Evolutionary conservation across 2,329 filamentous ascomycete genomes (phyloP).

Genomic region (Albophoma yamanashiensis): DNA sequence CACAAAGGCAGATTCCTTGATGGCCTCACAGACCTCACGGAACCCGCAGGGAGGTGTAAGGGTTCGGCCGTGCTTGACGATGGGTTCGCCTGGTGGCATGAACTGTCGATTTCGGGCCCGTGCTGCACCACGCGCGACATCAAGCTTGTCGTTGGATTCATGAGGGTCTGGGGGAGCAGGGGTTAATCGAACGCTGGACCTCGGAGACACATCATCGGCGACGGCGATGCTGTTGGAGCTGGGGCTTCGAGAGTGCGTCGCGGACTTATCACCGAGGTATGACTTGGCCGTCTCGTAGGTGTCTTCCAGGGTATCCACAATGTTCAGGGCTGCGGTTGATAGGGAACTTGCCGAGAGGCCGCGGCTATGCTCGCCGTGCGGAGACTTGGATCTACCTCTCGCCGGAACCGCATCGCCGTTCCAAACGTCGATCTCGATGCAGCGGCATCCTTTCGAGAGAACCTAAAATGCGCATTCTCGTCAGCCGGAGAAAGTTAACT

Average conservation of each 20-base stretch:
- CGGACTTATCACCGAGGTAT: constrained; percentile 18
- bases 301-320: constrained; percentile 25
- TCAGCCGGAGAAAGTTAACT: neutral
- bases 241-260: constrained; percentile 25
- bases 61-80: constrained; percentile 76
- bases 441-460: constrained; percentile 68
- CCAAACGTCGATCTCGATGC: constrained; percentile 94
- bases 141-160: constrained; percentile 23
- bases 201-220: constrained; percentile 18
- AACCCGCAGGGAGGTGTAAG: constrained; percentile 80
- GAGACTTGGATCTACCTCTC: constrained; percentile 23
- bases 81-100: constrained; percentile 50
- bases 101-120: constrained; percentile 11
- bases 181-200: constrained; percentile 16
- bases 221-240: constrained; percentile 24
- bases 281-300: constrained; percentile 12
- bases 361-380: constrained; percentile 32
- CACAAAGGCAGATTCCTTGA: constrained; percentile 69
- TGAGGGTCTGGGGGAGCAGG: constrained; percentile 11
- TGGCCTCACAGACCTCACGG: constrained; percentile 72
- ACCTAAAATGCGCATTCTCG: constrained; percentile 33
- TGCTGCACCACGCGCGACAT: constrained; percentile 13
- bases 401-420: constrained; percentile 49
- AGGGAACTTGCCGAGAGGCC: constrained; percentile 35
- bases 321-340: constrained; percentile 31